Evolutionary conservation across 2,329 filamentous ascomycete species (phyloP).

Genomic region (Rhynchosporium secalis): DNA sequence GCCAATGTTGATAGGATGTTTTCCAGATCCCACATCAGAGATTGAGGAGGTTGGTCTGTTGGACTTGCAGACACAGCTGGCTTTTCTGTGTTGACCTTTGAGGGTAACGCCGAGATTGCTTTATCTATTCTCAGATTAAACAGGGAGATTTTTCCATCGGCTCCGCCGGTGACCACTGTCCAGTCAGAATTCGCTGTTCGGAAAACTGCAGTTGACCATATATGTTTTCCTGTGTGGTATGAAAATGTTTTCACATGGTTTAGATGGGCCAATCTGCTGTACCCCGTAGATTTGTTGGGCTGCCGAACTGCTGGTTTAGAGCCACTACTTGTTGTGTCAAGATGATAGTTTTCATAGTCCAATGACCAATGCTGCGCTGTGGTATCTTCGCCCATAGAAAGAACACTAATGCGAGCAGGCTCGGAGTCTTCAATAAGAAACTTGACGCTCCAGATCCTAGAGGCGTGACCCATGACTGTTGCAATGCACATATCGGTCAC

Average conservation of each 20-base stretch:
- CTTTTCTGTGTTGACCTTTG: neutral
- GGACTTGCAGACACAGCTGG: neutral
- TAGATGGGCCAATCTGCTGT: conserved; percentile 40
- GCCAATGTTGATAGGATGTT: neutral
- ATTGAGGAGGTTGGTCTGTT: neutral
- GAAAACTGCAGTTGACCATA: conserved; percentile 72
- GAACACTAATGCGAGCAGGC: conserved; percentile 49
- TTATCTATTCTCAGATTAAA: conserved; percentile 22
- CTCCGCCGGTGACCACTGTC: conserved; percentile 70
- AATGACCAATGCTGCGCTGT: conserved; percentile 69
- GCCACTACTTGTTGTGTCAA: neutral
- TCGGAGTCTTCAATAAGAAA: conserved; percentile 51
- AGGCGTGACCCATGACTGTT: conserved; percentile 79
- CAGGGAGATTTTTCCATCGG: conserved; percentile 69
- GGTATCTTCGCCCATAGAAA: conserved; percentile 85
- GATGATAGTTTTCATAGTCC: conserved; percentile 15
- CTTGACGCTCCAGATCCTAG: conserved; percentile 84
- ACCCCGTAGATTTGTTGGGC: neutral
- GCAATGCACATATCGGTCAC: conserved; percentile 56
- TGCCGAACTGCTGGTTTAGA: neutral
- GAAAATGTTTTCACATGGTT: conserved; percentile 56
- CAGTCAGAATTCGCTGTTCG: neutral
- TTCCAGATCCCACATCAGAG: conserved; percentile 19
- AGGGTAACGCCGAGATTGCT: neutral
- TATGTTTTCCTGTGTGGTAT: conserved; percentile 82